phyloP scores from a whole-genome alignment of 495 filamentous ascomycete species.

The Podospora anserina region DNA sequence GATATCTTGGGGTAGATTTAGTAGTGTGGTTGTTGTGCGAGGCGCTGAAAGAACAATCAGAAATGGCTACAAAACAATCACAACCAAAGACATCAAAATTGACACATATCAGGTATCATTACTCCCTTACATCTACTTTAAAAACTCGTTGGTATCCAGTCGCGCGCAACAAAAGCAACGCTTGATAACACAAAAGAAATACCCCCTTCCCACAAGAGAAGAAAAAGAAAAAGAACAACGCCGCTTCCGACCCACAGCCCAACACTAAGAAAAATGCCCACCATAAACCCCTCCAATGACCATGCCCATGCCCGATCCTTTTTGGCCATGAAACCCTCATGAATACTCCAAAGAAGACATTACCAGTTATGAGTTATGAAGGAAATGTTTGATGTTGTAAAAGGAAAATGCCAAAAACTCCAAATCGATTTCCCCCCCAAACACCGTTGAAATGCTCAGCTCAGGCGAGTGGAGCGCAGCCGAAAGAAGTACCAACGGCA shows the following conservation, averaged over 20 bases:
- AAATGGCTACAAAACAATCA: not conserved
- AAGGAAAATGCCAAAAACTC: not conserved
- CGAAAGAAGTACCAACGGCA: conserved; percentile 47
- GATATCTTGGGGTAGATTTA: too few species aligned
- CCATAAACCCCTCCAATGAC: not conserved
- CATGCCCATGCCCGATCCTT: not conserved
- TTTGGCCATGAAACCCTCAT: not conserved
- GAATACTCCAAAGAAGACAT: not conserved
- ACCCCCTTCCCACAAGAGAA: not conserved
- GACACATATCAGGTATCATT: not conserved
- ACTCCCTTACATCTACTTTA: not conserved
- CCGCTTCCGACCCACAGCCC: not conserved
- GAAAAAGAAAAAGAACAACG: not conserved
- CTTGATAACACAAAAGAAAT: not conserved
- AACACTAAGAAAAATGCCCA: not conserved
- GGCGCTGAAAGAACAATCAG: too few species aligned
- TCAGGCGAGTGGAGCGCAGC: conserved; percentile 38
- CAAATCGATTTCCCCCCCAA: not conserved
- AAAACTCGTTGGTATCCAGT: not conserved
- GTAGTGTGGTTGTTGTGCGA: too few species aligned
- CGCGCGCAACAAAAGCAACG: not conserved
- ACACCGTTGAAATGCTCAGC: not conserved
- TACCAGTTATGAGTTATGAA: not conserved
- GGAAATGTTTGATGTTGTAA: not conserved
- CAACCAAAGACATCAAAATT: not conserved